Base-by-base conservation (phyloP, 371 early-diverging fungal species). In the Gilbertella persicaria region DNA sequence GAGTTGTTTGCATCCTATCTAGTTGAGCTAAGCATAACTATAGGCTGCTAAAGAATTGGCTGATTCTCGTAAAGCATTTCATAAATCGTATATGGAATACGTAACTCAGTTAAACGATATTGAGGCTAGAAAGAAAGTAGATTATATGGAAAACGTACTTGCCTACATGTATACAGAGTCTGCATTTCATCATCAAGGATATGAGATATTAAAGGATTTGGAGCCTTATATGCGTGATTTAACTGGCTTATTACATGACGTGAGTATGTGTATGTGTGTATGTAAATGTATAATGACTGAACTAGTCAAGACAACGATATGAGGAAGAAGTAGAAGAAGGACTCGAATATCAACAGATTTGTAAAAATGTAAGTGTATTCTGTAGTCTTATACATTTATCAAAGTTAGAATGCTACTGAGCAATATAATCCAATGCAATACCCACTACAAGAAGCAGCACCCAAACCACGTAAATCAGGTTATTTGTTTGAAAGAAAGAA, bases 211-310 rank as follows among this genome's bases (percentile, higher is more conserved):
- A 30, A 84, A 84, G 45, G 92, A 91, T 50, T 58, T 91, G 20
- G 90, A 90, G 59, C 91, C 90, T 6, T 67, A 79, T 29, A 90
- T 92, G 88, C 80, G 86, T 23, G 78, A 83, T 60, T 62, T 91
- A 23, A 86, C 88, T 44, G 84, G 75, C 4, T 50, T 75, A 17
- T 55, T 75, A 17, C 67, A 74, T 53, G 78, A 77, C 58, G 78
- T 73, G 65, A 37, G 60, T 55, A 21, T 38, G n/a, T n/a, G n/a
- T n/a, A n/a, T n/a, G n/a, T n/a, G n/a, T n/a, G n/a, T n/a, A n/a
- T n/a, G n/a, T n/a, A n/a, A n/a, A n/a, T n/a, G n/a, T n/a, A n/a
- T n/a, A n/a, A n/a, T n/a, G n/a, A n/a, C n/a, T n/a, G 9, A 14
- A 4, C 10, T 59, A 78, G 78, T 64, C 75, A 8, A 62, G 75